phyloP scores from a whole-genome alignment of 1,284 basidiomycete genomes.

The Polyporus tsugae region DNA sequence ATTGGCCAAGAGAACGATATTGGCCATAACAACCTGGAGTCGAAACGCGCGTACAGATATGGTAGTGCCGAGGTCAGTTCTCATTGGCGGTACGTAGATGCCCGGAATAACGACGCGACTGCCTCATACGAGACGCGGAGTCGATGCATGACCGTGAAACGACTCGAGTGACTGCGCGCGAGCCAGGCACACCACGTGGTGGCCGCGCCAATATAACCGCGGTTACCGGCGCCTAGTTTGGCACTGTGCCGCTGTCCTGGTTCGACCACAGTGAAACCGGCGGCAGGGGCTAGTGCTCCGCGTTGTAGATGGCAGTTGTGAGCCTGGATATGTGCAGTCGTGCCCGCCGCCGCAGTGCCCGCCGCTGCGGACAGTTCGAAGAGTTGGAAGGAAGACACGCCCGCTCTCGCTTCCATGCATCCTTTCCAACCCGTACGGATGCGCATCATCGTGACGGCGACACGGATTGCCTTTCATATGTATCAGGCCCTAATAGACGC shows the following conservation, averaged over 20 bases:
- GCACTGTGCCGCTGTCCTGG: background rate
- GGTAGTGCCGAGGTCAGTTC: background rate
- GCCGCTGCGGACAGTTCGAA: background rate
- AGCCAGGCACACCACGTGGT: background rate
- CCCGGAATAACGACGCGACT: background rate
- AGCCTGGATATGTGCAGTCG: background rate
- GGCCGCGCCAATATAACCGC: background rate
- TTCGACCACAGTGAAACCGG: background rate
- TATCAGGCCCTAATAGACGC: background rate
- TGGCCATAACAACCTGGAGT: background rate
- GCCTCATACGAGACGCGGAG: background rate
- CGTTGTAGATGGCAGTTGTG: background rate
- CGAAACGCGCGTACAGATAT: background rate
- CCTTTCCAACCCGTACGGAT: background rate
- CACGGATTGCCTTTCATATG: background rate
- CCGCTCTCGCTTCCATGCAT: conserved; percentile 4
- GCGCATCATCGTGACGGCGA: background rate
- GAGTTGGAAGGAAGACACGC: background rate
- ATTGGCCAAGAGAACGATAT: background rate
- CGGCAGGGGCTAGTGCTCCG: background rate
- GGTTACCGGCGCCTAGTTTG: background rate
- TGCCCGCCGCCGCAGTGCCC: background rate
- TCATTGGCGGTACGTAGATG: background rate
- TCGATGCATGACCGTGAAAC: too few species aligned
- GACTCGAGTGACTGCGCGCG: too few species aligned